phyloP scores from a whole-genome alignment of 1,284 basidiomycete species.

The Naganishia sp. region DNA sequence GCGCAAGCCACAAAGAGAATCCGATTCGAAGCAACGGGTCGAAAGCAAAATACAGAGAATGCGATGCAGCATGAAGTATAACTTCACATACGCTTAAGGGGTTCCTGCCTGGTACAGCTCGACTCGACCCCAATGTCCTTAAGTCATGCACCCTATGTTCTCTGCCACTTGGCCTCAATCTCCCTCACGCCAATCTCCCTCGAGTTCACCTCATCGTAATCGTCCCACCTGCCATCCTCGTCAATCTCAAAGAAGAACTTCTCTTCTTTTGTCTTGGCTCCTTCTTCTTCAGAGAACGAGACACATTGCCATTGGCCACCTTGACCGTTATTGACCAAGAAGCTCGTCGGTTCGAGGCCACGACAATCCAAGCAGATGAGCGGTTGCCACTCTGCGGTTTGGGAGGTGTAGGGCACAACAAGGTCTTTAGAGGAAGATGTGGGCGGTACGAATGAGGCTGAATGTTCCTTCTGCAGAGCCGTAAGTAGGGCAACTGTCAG shows the following conservation, averaged over 20 bases:
- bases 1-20: background rate
- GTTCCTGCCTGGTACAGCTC: background rate
- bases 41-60: too few species aligned
- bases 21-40: background rate
- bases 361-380: constrained; percentile 53
- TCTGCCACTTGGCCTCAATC: constrained; percentile 44
- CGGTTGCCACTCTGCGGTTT: constrained; percentile 38
- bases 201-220: constrained; percentile 51
- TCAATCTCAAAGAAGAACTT: constrained; percentile 51
- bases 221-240: constrained; percentile 53
- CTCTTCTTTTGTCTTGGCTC: constrained; percentile 39
- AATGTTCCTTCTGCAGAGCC: constrained; percentile 49
- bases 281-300: constrained; percentile 39
- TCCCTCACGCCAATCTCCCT: constrained; percentile 48
- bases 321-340: constrained; percentile 43
- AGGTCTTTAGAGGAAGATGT: constrained; percentile 41
- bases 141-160: constrained; percentile 31
- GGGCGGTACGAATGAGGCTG: constrained; percentile 49
- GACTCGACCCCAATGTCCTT: too few species aligned
- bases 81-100: background rate
- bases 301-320: constrained; percentile 31
- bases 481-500: background rate
- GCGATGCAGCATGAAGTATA: too few species aligned
- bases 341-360: constrained; percentile 51
- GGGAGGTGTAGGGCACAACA: constrained; percentile 43